Evolutionary conservation across 2,329 filamentous ascomycete genomes (phyloP).

Genomic region (Pseudonectria foliicola): DNA sequence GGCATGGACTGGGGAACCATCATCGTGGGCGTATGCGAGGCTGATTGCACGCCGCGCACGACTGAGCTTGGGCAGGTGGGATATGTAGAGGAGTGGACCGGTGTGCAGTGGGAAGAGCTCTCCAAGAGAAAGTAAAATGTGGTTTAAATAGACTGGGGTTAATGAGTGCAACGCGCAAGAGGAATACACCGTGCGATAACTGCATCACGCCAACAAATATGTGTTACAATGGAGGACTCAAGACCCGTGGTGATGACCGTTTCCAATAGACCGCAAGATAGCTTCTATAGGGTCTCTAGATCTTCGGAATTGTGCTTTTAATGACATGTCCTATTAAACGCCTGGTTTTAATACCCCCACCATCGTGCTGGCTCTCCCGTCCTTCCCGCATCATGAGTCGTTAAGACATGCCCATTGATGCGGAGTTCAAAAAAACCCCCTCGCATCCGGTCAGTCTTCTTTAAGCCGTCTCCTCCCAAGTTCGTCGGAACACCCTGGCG

Average conservation of each 20-base stretch:
- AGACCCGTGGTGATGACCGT: neutral
- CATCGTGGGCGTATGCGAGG: constrained; percentile 75
- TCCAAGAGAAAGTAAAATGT: constrained; percentile 27
- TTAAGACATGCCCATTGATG: constrained; percentile 22
- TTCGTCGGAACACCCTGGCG: constrained; percentile 69
- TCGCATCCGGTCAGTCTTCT: constrained; percentile 12
- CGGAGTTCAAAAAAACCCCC: constrained; percentile 11
- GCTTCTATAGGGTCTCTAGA: constrained; percentile 25
- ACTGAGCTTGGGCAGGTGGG: constrained; percentile 57
- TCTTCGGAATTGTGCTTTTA: constrained; percentile 27
- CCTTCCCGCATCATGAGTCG: constrained; percentile 22
- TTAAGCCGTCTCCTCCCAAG: constrained; percentile 64
- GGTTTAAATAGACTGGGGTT: constrained; percentile 7
- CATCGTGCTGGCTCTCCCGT: constrained; percentile 22
- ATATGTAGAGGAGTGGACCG: constrained; percentile 93
- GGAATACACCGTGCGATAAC: constrained; percentile 1
- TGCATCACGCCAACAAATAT: neutral
- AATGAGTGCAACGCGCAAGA: constrained; percentile 7
- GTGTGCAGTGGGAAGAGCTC: constrained; percentile 93
- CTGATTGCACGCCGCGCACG: constrained; percentile 62
- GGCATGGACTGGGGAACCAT: constrained; percentile 99
- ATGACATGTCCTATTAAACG: constrained; percentile 32
- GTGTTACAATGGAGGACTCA: constrained; percentile 1
- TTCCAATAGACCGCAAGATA: constrained; percentile 21
- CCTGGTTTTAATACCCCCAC: constrained; percentile 26